A percentile compares a stretch with the other conserved stretches of the same genome.
Conservation (phyloP, 805 yeast genomes). For the Vanderwaltozyma verrucispora region DNA sequence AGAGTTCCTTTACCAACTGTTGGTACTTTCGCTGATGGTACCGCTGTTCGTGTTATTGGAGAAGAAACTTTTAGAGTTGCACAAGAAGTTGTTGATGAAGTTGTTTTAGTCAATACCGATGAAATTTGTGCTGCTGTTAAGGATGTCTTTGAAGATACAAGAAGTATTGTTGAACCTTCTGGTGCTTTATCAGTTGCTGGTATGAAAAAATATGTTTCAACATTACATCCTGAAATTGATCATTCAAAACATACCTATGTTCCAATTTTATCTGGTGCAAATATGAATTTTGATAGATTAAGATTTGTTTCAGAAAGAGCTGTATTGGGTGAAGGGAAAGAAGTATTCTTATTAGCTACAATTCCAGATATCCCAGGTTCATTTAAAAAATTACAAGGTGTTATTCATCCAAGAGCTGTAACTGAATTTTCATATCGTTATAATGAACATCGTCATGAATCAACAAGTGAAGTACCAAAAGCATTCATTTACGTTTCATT, state of each 20-base stretch:
- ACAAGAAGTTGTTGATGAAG: slow-evolving; percentile 75
- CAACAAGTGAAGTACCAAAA: slow-evolving; percentile 30
- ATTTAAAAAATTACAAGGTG: slow-evolving; percentile 62
- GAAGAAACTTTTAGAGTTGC: slow-evolving; percentile 84
- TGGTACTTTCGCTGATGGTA: slow-evolving; percentile 98
- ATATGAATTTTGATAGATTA: slow-evolving; percentile 94
- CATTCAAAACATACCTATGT: slow-evolving; percentile 64
- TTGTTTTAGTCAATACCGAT: slow-evolving; percentile 76
- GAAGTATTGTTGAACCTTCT: slow-evolving; percentile 90
- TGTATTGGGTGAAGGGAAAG: slow-evolving; percentile 96
- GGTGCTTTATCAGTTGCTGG: slow-evolving; percentile 98
- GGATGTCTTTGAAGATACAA: slow-evolving; percentile 91
- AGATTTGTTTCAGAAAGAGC: slow-evolving; percentile 97
- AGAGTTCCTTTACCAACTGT: slow-evolving; percentile 56
- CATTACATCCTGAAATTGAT: slow-evolving; percentile 53
- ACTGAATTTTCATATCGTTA: slow-evolving; percentile 92
- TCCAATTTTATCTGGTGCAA: slow-evolving; percentile 90
- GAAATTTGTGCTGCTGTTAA: slow-evolving; percentile 96
- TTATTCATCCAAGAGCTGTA: slow-evolving; percentile 78
- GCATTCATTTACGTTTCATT: slow-evolving; percentile 88
- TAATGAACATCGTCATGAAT: slow-evolving; percentile 32
- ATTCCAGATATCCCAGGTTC: slow-evolving; percentile 94
- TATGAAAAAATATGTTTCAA: slow-evolving; percentile 64
- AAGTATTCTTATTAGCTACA: slow-evolving; percentile 80
- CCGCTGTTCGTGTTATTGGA: slow-evolving; percentile 87